Conservation (phyloP, 2,329 filamentous ascomycete genomes). For the Proliferodiscus dingleyae region DNA sequence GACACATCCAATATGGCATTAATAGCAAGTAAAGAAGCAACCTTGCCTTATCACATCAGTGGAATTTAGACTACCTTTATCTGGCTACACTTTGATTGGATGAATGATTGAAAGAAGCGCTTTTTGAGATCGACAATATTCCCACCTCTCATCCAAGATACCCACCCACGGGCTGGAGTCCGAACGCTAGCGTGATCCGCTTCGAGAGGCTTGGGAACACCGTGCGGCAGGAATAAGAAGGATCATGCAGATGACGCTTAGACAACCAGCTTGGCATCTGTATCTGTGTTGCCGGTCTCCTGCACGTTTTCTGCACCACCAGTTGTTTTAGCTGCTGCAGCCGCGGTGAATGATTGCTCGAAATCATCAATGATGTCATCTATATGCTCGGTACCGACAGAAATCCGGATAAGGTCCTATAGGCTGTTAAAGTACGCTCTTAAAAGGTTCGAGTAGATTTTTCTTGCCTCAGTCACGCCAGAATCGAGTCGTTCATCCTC, state of each 20-base stretch:
- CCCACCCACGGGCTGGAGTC: no score
- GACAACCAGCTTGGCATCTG: conserved; percentile 27
- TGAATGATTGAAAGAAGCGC: no score
- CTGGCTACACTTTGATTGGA: no score
- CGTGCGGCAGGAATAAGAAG: neutral
- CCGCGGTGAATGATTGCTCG: conserved; percentile 76
- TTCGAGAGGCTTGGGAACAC: neutral
- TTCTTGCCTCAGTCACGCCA: conserved; percentile 68
- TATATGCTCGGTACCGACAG: conserved; percentile 92
- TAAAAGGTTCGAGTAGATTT: neutral
- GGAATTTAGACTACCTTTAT: no score
- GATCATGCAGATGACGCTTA: conserved; percentile 8
- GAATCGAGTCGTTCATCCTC: conserved; percentile 76
- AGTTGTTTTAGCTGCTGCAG: conserved; percentile 37
- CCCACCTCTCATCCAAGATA: no score
- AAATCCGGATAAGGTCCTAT: conserved; percentile 87
- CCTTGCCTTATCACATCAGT: no score
- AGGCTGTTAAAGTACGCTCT: conserved; percentile 4
- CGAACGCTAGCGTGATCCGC: neutral
- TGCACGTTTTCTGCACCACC: conserved; percentile 23
- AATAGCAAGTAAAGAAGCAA: no score
- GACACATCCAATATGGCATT: no score
- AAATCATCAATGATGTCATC: conserved; percentile 97
- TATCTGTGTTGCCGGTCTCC: conserved; percentile 15
- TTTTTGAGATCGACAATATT: no score